Base-by-base conservation (phyloP, 2,329 filamentous ascomycete genomes). In the Peltaster fructicola region DNA sequence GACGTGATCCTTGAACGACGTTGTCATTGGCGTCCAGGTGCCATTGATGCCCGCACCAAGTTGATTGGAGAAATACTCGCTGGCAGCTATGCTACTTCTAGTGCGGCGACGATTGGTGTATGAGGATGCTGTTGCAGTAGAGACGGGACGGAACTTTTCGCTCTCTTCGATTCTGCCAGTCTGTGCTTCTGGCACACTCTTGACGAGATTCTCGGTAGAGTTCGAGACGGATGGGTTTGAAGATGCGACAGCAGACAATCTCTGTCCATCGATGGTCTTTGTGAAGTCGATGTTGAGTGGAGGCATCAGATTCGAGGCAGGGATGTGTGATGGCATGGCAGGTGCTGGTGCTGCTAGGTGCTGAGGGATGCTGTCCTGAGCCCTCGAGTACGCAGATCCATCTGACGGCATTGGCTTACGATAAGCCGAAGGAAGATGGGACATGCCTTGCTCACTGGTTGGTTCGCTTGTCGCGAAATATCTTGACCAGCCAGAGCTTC, bases 211-310 rank as follows among this genome's bases (percentile, higher is more conserved):
- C 27, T 55, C 52, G 15, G 38, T 50, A 23, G 67, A 68, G 31
- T 71, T 61, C 7, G 69, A 63, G 22, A 82, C 63, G 1, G 73
- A 72, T 2, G 77, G 76, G 39, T 73, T 80, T 24, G 67, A 70
- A 4, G 71, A 69, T 23, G 65, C 63, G 15, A 84, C 77, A 11
- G 65, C 61, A 39, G 64, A 74, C 38, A 82, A 56, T 14, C 65
- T 64, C 23, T 68, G 63, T 8, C 65, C 65, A 18, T 73, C 69
- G 19, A 57, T 51, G 14, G 53, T 56, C 27, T 48, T 50, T 22
- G 50, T 51, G 25, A 46, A 47, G 29, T 61, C 56, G 26, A 80
- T 58, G 31, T 69, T 65, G 14, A 79, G 54, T 1, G 75, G 71
- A n/a, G 73, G 68, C 1, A 79, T 66, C 0, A 72, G 67, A 11